Evolutionary conservation across 176 grass and related monocot species (phyloP).

Genomic region (Luzula sylvatica): DNA sequence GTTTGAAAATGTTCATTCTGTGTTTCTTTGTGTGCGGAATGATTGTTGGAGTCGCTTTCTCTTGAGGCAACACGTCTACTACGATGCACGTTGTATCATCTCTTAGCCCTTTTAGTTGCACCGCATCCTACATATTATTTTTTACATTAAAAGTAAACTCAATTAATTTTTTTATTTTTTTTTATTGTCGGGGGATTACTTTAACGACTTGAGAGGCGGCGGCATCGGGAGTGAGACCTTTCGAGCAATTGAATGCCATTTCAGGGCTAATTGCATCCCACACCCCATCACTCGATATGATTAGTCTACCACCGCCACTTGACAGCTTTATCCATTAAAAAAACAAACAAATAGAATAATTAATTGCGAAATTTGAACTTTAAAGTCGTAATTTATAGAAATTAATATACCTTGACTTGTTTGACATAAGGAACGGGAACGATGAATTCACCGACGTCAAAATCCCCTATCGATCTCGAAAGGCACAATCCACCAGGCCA

Average conservation of each 20-base stretch:
- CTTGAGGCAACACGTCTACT: slow-evolving; percentile 64
- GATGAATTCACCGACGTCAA: slow-evolving; percentile 97
- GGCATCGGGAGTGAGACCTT: slow-evolving; percentile 42
- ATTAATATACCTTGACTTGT: slow-evolving; percentile 70
- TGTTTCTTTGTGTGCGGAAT: slow-evolving; percentile 41
- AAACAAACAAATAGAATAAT: slow-evolving; percentile 6
- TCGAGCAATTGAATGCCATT: slow-evolving; percentile 56
- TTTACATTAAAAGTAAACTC: too few species aligned
- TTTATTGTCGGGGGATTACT: slow-evolving; percentile 18
- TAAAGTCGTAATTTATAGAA: slow-evolving; percentile 11
- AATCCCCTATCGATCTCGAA: slow-evolving; percentile 98
- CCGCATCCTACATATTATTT: slow-evolving; percentile 50
- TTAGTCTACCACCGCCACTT: slow-evolving; percentile 56
- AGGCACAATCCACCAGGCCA: slow-evolving; percentile 98
- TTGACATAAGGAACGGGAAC: slow-evolving; percentile 88
- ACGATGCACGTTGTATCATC: slow-evolving; percentile 98
- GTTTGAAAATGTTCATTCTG: slow-evolving; percentile 61
- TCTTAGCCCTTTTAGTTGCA: slow-evolving; percentile 78
- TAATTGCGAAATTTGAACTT: slow-evolving; percentile 1
- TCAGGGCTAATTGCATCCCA: slow-evolving; percentile 80
- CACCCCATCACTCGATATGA: slow-evolving; percentile 91
- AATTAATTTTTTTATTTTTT: too few species aligned
- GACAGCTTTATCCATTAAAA: slow-evolving; percentile 53
- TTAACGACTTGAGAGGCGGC: slow-evolving; percentile 79
- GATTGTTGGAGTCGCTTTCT: slow-evolving; percentile 39